Evolutionary conservation across 352 stramenopile genomes (phyloP), one percentile per base, ranked within the genome.

Genomic region (Phytophthora parvispora): DNA sequence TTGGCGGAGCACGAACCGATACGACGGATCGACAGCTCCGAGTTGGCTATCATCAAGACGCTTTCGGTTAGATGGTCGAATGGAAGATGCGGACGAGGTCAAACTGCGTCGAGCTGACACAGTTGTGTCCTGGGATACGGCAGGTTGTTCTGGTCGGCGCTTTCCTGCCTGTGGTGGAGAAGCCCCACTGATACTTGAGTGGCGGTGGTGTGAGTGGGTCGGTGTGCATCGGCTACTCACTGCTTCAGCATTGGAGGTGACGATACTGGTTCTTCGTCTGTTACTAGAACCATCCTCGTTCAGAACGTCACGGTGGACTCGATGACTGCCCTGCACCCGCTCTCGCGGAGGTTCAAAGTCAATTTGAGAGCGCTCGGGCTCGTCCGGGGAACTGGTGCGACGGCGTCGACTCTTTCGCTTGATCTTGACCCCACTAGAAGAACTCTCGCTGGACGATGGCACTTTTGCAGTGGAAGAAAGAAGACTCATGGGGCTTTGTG

Each of bases 71-170:
- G 71, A 75, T 25, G 78, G 83, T 2, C 83, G 77, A 13, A 83
- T 59, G 2, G 74, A 72, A 1, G 83, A 89, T 0, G 78, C 80
- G 1, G 83, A 91, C 6, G 83, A 86, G 0, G 74, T 84, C 25
- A 91, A 64, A 8, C 42, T 27, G 18, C 60, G 57, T 65, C 64
- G 45, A 25, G 49, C 57, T 36, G 36, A n/a, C 6, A 53, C 40
- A 40, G 4, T 53, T 15, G 47, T 25, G 28, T 72, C 68, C 15
- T 60, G 43, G 9, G 48, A 42, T 20, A 38, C 27, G 3, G 7
- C 25, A 22, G 57, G 4, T 22, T 57, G 52, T 16, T 67, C 25
- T 18, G 54, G 24, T 22, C 54, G 50, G 8, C 51, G 29, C 6
- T 62, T 64, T 13, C 52, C 6, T n/a, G 34, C 10, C 7, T 50